phyloP scores from a whole-genome alignment of 2,329 filamentous ascomycete genomes.

The Emergomyces orientalis region DNA sequence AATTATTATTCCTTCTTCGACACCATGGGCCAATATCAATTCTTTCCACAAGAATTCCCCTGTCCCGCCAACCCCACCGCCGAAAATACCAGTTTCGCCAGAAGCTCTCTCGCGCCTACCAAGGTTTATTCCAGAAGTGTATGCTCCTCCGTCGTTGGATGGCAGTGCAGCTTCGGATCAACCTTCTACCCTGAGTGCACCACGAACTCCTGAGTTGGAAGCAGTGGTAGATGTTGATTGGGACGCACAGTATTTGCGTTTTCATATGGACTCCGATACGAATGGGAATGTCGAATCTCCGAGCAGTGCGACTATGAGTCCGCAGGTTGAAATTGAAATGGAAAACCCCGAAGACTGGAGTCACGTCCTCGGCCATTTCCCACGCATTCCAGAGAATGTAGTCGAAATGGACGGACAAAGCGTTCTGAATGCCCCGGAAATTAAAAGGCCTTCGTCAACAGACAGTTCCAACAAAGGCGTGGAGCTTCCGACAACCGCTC shows the following conservation, averaged over 20 bases:
- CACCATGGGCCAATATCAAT: background rate
- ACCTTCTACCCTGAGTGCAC: constrained; percentile 70
- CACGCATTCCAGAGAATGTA: constrained; percentile 27
- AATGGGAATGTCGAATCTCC: constrained; percentile 21
- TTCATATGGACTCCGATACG: constrained; percentile 27
- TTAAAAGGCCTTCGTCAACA: constrained; percentile 18
- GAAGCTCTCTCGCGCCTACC: constrained; percentile 63
- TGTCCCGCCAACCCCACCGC: constrained; percentile 41
- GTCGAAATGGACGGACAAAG: constrained; percentile 17
- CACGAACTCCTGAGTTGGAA: constrained; percentile 67
- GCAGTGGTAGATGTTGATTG: constrained; percentile 52
- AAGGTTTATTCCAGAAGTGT: constrained; percentile 61
- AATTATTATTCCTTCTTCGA: constrained; percentile 48
- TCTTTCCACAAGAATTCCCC: constrained; percentile 36
- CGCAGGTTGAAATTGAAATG: constrained; percentile 32
- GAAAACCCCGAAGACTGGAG: constrained; percentile 52
- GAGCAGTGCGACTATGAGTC: constrained; percentile 17
- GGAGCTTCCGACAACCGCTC: constrained; percentile 66
- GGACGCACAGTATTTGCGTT: constrained; percentile 36
- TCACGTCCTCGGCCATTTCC: constrained; percentile 33
- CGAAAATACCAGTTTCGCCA: constrained; percentile 63
- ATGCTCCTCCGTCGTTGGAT: constrained; percentile 79
- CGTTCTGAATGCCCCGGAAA: constrained; percentile 10
- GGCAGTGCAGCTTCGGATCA: constrained; percentile 84
- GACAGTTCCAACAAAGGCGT: constrained; percentile 44